phyloP scores from a whole-genome alignment of 164 flowering plant genomes.

The Akebia trifoliata region DNA sequence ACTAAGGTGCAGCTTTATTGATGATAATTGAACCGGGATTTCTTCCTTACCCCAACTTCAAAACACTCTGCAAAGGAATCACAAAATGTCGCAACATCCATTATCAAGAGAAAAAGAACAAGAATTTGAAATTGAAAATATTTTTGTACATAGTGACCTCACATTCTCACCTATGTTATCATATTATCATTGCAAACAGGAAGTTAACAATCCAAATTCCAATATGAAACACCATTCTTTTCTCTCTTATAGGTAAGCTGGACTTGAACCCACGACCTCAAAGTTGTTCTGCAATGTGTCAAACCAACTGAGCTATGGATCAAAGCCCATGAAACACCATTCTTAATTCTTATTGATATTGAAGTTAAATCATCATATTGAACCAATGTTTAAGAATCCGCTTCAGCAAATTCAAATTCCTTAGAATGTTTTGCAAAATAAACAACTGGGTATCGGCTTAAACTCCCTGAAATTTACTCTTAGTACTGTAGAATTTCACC shows the following conservation, averaged over 20 bases:
- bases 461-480: background rate
- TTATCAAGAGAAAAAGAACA: background rate
- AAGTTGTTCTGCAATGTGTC: no score
- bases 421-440: background rate
- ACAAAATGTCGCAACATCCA: background rate
- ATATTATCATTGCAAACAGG: background rate
- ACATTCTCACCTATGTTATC: no score
- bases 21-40: background rate
- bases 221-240: background rate
- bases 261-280: no score
- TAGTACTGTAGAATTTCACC: no score
- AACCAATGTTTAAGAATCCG: no score
- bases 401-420: background rate
- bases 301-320: background rate
- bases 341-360: background rate
- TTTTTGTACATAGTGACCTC: background rate
- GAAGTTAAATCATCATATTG: background rate
- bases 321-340: no score
- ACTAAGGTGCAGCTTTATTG: background rate
- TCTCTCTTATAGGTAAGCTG: background rate
- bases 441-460: background rate
- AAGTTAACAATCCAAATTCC: background rate
- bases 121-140: background rate
- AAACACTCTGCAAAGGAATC: background rate
- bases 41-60: constrained; percentile 1